A percentile compares a stretch with the other conserved stretches of the same genome.
phyloP scores from a whole-genome alignment of 345 rosid species.

The Eucalyptus dawsonii region DNA sequence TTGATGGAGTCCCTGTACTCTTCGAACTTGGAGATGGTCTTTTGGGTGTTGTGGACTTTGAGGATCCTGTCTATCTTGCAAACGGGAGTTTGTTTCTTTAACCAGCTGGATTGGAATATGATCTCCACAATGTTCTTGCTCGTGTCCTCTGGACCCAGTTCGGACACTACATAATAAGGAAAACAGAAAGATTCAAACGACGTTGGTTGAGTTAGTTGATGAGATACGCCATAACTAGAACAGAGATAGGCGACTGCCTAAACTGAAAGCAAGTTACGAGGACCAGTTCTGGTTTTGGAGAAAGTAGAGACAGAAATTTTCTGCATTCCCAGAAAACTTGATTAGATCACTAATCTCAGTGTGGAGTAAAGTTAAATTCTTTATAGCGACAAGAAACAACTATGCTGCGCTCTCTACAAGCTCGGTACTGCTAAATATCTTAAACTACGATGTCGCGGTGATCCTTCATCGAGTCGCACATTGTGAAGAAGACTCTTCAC shows the following conservation, averaged over 20 bases:
- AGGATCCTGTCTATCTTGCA: constrained; percentile 65
- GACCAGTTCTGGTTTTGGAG: background rate
- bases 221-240: background rate
- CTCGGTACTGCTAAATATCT: background rate
- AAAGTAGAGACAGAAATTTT: background rate
- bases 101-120: constrained; percentile 86
- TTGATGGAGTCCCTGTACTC: constrained; percentile 67
- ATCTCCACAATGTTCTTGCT: constrained; percentile 89
- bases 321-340: background rate
- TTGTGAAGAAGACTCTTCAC: background rate
- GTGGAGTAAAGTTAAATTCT: background rate
- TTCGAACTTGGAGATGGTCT: constrained; percentile 56
- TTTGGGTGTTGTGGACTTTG: constrained; percentile 59
- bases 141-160: constrained; percentile 56
- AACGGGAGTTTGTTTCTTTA: constrained; percentile 51
- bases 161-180: constrained; percentile 31
- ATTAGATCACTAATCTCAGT: background rate
- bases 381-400: background rate
- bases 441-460: background rate
- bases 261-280: background rate
- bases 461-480: background rate
- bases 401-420: background rate
- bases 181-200: background rate
- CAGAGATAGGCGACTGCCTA: background rate
- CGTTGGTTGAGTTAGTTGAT: background rate